Percentiles rank a stretch among this genome's conserved stretches.
Evolutionary conservation across 2,329 filamentous ascomycete species (phyloP).

Genomic region (Cucurbitaria berberidis): DNA sequence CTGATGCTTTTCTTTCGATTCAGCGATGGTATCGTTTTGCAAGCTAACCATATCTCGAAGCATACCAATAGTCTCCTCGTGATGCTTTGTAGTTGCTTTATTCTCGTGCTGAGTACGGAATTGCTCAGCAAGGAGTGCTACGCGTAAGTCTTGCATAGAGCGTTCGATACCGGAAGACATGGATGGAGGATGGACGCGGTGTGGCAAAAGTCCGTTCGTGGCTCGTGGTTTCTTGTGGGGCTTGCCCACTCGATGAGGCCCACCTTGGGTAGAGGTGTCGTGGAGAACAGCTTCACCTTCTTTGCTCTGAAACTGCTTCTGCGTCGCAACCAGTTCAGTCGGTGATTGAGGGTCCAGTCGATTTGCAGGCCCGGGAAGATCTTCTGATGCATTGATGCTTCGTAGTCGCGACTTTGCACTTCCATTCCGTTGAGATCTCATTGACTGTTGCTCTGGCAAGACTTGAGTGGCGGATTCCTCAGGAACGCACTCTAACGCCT

Average conservation of each 20-base stretch:
- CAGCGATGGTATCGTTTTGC: conserved; percentile 14
- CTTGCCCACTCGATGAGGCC: conserved; percentile 14
- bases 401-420: not conserved
- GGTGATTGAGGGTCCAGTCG: too few species aligned
- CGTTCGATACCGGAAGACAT: conserved; percentile 7
- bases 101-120: conserved; percentile 15
- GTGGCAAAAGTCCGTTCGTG: not conserved
- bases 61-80: conserved; percentile 9
- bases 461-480: not conserved
- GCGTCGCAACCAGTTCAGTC: not conserved
- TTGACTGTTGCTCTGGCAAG: not conserved
- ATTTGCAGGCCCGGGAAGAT: not conserved
- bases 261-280: not conserved
- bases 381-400: not conserved
- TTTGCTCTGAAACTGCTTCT: not conserved
- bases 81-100: conserved; percentile 1
- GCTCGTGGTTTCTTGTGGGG: conserved; percentile 8
- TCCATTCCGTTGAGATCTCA: not conserved
- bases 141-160: conserved; percentile 10
- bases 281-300: not conserved
- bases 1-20: conserved; percentile 11
- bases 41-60: conserved; percentile 13
- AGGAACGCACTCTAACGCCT: not conserved
- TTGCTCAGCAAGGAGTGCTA: conserved; percentile 16
- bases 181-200: not conserved